phyloP scores from a whole-genome alignment of 2,329 filamentous ascomycete species.

The Fusarium sp. region DNA sequence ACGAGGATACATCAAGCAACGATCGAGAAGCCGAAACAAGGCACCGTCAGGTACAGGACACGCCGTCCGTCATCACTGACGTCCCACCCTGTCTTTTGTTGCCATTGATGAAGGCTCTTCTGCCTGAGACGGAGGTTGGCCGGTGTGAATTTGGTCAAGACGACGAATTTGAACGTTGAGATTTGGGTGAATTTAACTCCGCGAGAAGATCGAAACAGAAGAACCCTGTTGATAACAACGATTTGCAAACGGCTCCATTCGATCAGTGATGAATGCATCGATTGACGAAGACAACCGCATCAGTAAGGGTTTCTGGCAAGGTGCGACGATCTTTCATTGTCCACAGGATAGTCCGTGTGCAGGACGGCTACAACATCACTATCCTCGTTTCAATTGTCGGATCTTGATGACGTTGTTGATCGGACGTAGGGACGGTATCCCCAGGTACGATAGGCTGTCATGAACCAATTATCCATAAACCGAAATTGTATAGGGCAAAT shows the following conservation, averaged over 20 bases:
- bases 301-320: constrained; percentile 25
- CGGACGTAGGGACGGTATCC: constrained; percentile 24
- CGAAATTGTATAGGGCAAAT: constrained; percentile 33
- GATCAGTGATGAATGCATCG: constrained; percentile 29
- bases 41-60: constrained; percentile 28
- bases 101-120: constrained; percentile 12
- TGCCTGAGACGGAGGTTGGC: constrained; percentile 32
- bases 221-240: constrained; percentile 30
- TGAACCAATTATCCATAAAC: constrained; percentile 33
- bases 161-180: constrained; percentile 3
- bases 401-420: constrained; percentile 37
- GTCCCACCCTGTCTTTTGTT: constrained; percentile 27
- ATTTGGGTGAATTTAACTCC: background rate
- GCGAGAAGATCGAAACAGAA: constrained; percentile 17
- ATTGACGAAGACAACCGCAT: constrained; percentile 29
- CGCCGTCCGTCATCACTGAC: constrained; percentile 34
- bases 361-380: constrained; percentile 41
- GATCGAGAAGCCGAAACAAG: constrained; percentile 26
- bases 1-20: constrained; percentile 17
- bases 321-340: constrained; percentile 35
- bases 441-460: constrained; percentile 30
- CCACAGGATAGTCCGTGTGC: constrained; percentile 40
- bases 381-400: constrained; percentile 40
- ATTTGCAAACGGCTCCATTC: constrained; percentile 34
- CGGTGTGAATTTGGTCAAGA: constrained; percentile 29